A percentile compares a stretch with the other conserved stretches of the same genome.
Conservation (phyloP, 345 rosid genomes). For the Eucalyptus curtisii region DNA sequence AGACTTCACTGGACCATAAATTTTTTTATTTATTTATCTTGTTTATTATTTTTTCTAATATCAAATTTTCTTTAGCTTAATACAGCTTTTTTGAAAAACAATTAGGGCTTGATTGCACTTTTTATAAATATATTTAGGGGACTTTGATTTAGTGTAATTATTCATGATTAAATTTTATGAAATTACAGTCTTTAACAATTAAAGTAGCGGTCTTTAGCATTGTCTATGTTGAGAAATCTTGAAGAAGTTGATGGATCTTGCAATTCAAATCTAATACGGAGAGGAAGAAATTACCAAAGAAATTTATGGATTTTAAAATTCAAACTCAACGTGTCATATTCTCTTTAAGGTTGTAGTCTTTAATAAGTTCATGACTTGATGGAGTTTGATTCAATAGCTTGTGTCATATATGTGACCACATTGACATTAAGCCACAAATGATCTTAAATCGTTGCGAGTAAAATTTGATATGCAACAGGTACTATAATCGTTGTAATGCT, state of each 20-base stretch:
- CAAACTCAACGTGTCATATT: too few relatives aligned
- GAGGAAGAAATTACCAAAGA: too few relatives aligned
- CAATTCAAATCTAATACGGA: not conserved
- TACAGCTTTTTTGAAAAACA: not conserved
- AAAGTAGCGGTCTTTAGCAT: fast-evolving
- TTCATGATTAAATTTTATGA: not conserved
- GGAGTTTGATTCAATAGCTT: too few relatives aligned
- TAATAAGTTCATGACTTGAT: too few relatives aligned
- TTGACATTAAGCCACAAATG: not conserved
- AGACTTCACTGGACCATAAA: not conserved
- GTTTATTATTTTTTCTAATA: not conserved
- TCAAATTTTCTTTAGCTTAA: not conserved
- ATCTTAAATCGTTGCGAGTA: not conserved
- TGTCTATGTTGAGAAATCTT: not conserved
- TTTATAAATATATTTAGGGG: not conserved
- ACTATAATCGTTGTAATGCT: not conserved
- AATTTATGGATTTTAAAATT: too few relatives aligned
- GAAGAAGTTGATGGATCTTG: not conserved
- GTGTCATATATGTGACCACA: too few relatives aligned
- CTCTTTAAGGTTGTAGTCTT: too few relatives aligned
- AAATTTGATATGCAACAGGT: not conserved
- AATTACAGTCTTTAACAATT: not conserved
- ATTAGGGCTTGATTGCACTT: not conserved
- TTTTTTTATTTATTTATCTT: not conserved
- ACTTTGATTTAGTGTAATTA: not conserved